A percentile compares a stretch with the other conserved stretches of the same genome.
Conservation (phyloP, 139 green algal species). For the Gonium pectorale region DNA sequence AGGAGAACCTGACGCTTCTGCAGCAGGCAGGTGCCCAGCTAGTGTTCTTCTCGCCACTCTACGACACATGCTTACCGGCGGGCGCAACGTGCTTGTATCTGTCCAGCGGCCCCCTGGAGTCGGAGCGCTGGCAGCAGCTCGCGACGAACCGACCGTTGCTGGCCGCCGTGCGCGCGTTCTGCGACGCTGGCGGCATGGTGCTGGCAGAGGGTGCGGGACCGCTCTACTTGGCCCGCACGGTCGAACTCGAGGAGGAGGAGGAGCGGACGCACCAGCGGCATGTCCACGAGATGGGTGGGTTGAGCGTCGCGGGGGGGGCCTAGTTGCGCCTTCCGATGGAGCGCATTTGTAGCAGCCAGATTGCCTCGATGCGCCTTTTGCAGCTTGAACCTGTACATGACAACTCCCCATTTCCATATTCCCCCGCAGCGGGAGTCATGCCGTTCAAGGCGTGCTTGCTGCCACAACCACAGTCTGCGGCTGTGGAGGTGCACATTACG, state of each 20-base stretch:
- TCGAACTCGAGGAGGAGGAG: slow-evolving; percentile 47
- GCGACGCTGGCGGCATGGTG: slow-evolving; percentile 85
- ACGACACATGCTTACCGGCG: slow-evolving; percentile 80
- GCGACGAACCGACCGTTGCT: slow-evolving; percentile 75
- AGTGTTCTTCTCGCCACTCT: slow-evolving; percentile 91
- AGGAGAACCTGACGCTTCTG: slow-evolving; percentile 72
- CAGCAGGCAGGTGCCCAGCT: slow-evolving; percentile 81
- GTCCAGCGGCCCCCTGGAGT: slow-evolving; percentile 63
- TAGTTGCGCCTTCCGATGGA: too few relatives aligned
- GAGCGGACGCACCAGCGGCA: slow-evolving; percentile 10
- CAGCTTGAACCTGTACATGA: too few relatives aligned
- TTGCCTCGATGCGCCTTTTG: too few relatives aligned
- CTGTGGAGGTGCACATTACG: slow-evolving; percentile 76
- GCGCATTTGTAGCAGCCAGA: too few relatives aligned
- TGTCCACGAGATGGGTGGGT: slow-evolving; percentile 52
- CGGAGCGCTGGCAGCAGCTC: slow-evolving; percentile 65
- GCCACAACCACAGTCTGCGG: slow-evolving; percentile 69
- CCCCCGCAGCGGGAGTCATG: slow-evolving; percentile 81
- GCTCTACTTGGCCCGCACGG: slow-evolving; percentile 81
- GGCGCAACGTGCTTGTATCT: slow-evolving; percentile 87
- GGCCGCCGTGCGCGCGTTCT: slow-evolving; percentile 83
- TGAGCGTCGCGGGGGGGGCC: too few relatives aligned
- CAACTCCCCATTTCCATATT: too few relatives aligned
- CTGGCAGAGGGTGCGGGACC: slow-evolving; percentile 93
- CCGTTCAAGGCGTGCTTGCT: slow-evolving; percentile 85